Base-by-base conservation (phyloP, 345 rosid species). In the Draba incana region DNA sequence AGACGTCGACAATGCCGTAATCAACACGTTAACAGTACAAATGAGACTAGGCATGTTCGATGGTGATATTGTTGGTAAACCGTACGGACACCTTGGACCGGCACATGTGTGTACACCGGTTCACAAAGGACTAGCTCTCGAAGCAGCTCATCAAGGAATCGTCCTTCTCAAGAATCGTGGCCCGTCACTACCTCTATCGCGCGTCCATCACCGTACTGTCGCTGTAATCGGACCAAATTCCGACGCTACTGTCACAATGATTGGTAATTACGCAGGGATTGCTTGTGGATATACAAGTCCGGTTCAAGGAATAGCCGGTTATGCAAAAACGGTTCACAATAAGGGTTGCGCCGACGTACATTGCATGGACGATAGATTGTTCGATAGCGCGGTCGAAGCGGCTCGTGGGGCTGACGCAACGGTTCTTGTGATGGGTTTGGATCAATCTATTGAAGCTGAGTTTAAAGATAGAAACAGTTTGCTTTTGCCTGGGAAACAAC, bases 181-280 rank as follows among this genome's bases (percentile, higher is more conserved):
- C 20, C 76, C 75, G 3, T 59, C 82, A n/a, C 83, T 94, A 41
- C 99, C 99, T 23, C 79, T 94, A 5, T 78, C 86, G 9, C 70
- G 78, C 41, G 56, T 47, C 43, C 89, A 48, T 38, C 86, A 81
- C 78, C 83, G 49, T 10, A 78, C 88, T 0, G 52, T 94, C 4
- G 97, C 96, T 8, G 92, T 94, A 10, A 79, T 91, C 10, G 99
- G 99, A 15, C 97, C 94, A 2, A 89, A 89, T 35, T 80, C 97
- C 3, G 79, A 94, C 45, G 97, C 75, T 28, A 87, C 96, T 0
- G 76, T 68, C 13, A 84, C 96, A 25, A 90, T 90, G 99, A 83
- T 94, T 10, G 97, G 99, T 28, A 94, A 94, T n/a, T 93, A 94
- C 30, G 99, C 99, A 1, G 99, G 98, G 57, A 72, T 86, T 76